Conservation (phyloP, 495 filamentous ascomycete species). For the Patellaria atrata region DNA sequence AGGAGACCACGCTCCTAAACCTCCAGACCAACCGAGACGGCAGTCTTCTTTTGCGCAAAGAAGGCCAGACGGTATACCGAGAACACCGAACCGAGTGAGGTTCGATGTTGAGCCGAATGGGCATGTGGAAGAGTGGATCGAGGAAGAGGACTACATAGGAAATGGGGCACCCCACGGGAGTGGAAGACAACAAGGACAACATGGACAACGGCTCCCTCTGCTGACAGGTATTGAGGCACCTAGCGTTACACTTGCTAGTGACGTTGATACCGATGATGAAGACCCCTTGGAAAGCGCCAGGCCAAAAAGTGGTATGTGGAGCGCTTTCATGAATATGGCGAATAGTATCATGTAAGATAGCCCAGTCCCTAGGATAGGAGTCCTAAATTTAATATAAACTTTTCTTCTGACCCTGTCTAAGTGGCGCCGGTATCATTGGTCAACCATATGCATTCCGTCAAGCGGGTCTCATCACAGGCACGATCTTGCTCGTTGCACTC, state of each 20-base stretch:
- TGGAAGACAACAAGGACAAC: conserved; percentile 14
- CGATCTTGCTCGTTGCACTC: conserved; percentile 59
- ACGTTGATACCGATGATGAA: conserved; percentile 41
- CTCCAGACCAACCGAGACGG: too few species aligned
- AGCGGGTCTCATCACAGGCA: conserved; percentile 68
- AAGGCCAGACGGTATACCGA: conserved; percentile 39
- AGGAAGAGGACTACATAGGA: conserved; percentile 42
- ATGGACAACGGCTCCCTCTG: conserved; percentile 49
- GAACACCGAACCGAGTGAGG: conserved; percentile 73
- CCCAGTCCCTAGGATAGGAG: not conserved
- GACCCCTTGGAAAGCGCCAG: conserved; percentile 45
- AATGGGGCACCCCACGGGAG: conserved; percentile 18
- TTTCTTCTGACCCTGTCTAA: conserved; percentile 9
- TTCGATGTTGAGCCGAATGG: conserved; percentile 53
- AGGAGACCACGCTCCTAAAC: too few species aligned
- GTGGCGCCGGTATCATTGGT: conserved; percentile 86
- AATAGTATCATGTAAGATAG: conserved; percentile 72
- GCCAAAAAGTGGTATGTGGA: conserved; percentile 50
- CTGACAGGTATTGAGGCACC: conserved; percentile 80
- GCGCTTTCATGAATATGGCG: conserved; percentile 96
- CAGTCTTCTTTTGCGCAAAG: conserved; percentile 29
- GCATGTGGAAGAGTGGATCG: conserved; percentile 31
- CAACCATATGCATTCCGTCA: conserved; percentile 92
- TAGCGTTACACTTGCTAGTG: conserved; percentile 61
- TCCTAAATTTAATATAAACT: not conserved